A percentile compares a stretch with the other conserved stretches of the same genome.
These are phyloP conservation scores for Bombardia bombarda DNA, from an alignment of 495 filamentous ascomycete species.

Conservation along the genomic window DNA sequence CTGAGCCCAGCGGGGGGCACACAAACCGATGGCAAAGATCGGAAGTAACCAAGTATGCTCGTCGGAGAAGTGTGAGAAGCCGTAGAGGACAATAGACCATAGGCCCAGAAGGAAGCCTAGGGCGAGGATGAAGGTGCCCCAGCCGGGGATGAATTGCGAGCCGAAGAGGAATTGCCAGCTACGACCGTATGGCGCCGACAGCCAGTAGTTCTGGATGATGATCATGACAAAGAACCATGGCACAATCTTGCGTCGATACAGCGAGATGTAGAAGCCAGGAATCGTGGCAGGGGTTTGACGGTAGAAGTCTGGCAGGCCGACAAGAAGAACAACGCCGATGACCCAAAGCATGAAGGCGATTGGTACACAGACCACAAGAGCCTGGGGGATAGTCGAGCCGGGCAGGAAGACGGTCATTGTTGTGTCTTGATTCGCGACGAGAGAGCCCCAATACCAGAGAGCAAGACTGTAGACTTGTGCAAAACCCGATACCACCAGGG, in stretches of 20 bases:
- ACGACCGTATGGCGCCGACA: slow-evolving; percentile 52
- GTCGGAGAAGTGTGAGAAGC: slow-evolving; percentile 43
- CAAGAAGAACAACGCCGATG: slow-evolving; percentile 43
- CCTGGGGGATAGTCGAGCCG: slow-evolving; percentile 21
- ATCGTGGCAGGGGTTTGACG: slow-evolving; percentile 59
- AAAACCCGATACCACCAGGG: slow-evolving; percentile 54
- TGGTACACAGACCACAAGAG: slow-evolving; percentile 42
- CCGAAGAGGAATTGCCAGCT: slow-evolving; percentile 56
- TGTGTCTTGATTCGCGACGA: slow-evolving; percentile 24
- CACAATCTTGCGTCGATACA: slow-evolving; percentile 52
- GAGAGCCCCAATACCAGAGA: slow-evolving; percentile 61
- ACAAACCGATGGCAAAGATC: slow-evolving; percentile 57
- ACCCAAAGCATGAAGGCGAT: slow-evolving; percentile 44
- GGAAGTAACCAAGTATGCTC: slow-evolving; percentile 58
- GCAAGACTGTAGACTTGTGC: slow-evolving; percentile 55
- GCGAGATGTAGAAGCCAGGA: slow-evolving; percentile 49
- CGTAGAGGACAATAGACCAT: slow-evolving; percentile 42
- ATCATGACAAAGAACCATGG: slow-evolving; percentile 55
- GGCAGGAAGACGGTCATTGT: slow-evolving; percentile 18
- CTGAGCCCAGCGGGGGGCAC: slow-evolving; percentile 57
- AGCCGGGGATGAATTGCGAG: slow-evolving; percentile 42
- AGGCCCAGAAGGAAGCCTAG: slow-evolving; percentile 51
- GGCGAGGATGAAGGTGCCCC: slow-evolving; percentile 45
- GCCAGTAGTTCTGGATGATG: slow-evolving; percentile 61
- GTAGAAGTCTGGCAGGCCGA: slow-evolving; percentile 59